Evolutionary conservation across 176 grass and related monocot genomes (phyloP).

Genomic region (Saccharum spontaneum): DNA sequence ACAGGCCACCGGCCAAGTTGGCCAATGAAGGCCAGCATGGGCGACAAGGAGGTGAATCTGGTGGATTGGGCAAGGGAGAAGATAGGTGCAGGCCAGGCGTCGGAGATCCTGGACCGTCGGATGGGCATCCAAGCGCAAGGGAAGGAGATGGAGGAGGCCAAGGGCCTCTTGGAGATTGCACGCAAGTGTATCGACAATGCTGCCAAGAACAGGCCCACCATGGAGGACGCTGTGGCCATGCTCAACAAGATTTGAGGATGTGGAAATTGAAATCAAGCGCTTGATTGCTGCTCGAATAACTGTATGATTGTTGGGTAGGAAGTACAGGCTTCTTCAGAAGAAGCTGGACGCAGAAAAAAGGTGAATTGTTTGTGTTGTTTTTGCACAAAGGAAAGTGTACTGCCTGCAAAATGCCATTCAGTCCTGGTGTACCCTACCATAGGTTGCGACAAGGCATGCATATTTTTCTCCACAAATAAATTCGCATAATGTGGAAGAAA

Average conservation of each 20-base stretch:
- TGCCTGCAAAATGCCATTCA: not conserved
- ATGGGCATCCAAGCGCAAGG: constrained; percentile 29
- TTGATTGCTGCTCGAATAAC: not conserved
- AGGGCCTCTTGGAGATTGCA: constrained; percentile 41
- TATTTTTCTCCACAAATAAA: not conserved
- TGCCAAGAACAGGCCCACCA: constrained; percentile 41
- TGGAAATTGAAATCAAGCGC: not conserved
- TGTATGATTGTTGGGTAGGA: not conserved
- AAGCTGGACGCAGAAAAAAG: not conserved
- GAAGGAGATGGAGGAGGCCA: constrained; percentile 27
- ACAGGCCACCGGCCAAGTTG: constrained; percentile 59
- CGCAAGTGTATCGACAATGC: constrained; percentile 32
- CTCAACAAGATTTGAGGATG: constrained; percentile 37
- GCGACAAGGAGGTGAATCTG: constrained; percentile 43
- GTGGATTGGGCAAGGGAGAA: constrained; percentile 54
- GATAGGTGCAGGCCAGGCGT: not conserved
- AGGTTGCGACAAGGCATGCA: not conserved
- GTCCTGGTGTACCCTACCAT: not conserved
- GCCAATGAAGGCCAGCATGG: constrained; percentile 28
- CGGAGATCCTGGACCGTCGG: constrained; percentile 47
- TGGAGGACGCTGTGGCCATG: constrained; percentile 43
- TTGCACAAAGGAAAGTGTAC: not conserved
- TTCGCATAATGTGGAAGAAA: not conserved
- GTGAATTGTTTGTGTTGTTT: not conserved
- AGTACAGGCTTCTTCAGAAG: not conserved